phyloP scores from a whole-genome alignment of 805 yeast species.

The Saccharomycopsis fibuligera region DNA sequence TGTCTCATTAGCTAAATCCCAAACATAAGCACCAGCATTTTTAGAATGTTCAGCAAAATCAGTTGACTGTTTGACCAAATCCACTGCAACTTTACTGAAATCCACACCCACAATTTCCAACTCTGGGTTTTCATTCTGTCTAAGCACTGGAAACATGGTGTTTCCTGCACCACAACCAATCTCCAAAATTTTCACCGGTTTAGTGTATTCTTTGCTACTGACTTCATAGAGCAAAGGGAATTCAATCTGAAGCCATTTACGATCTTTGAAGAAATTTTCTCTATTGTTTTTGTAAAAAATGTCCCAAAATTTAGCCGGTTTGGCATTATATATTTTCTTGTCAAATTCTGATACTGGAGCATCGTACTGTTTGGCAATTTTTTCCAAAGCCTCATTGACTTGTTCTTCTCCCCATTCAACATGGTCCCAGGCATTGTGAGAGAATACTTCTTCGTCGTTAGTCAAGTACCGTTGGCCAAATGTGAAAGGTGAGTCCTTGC shows the following conservation, averaged over 20 bases:
- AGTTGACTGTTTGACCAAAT: slow-evolving; percentile 63
- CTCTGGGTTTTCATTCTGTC: slow-evolving; percentile 74
- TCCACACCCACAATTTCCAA: slow-evolving; percentile 80
- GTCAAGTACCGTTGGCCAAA: slow-evolving; percentile 82
- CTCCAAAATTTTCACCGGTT: slow-evolving; percentile 73
- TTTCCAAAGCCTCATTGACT: slow-evolving; percentile 61
- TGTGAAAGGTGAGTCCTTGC: slow-evolving; percentile 83
- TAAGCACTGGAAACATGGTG: slow-evolving; percentile 85
- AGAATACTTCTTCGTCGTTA: slow-evolving; percentile 76
- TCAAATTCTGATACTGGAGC: slow-evolving; percentile 87
- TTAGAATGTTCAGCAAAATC: slow-evolving; percentile 50
- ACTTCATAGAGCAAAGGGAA: slow-evolving; percentile 81
- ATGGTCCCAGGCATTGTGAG: slow-evolving; percentile 91
- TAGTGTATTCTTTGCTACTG: slow-evolving; percentile 51
- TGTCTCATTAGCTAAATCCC: slow-evolving; percentile 86
- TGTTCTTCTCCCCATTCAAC: slow-evolving; percentile 97
- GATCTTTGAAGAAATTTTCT: slow-evolving; percentile 92
- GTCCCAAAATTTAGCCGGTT: slow-evolving; percentile 95
- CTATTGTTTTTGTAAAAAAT: slow-evolving; percentile 83
- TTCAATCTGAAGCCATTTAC: slow-evolving; percentile 94
- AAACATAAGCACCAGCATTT: slow-evolving; percentile 76
- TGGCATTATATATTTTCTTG: slow-evolving; percentile 65
- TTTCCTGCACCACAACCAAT: slow-evolving; percentile 99
- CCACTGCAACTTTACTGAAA: slow-evolving; percentile 84
- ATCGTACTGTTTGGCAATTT: slow-evolving; percentile 68